A percentile compares a stretch with the other conserved stretches of the same genome.
Conservation (phyloP, 2,329 filamentous ascomycete genomes). For the Colletotrichum higginsianum region DNA sequence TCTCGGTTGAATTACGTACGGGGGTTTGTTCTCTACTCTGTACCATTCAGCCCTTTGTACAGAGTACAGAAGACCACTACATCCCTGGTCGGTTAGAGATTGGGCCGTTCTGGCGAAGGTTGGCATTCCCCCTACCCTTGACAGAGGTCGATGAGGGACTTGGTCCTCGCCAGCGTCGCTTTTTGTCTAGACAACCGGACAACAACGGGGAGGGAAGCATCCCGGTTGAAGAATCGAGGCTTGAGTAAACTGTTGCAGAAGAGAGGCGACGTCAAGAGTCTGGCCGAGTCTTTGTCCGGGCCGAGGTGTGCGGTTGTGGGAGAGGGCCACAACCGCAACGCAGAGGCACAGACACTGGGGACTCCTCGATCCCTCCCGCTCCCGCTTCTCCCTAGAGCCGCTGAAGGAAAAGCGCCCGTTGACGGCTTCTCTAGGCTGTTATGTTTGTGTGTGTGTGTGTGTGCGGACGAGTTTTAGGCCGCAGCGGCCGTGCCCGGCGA, state of each 20-base stretch:
- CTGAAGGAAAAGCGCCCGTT: conserved; percentile 16
- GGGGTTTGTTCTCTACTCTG: not conserved
- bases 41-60: not conserved
- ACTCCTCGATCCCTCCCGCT: conserved; percentile 6
- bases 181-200: conserved; percentile 22
- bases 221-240: not conserved
- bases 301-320: not conserved
- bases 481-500: conserved; percentile 4
- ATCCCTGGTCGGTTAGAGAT: conserved; percentile 21
- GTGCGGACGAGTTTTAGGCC: conserved; percentile 1
- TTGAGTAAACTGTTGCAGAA: not conserved
- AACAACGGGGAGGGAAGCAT: not conserved
- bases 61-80: not conserved
- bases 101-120: conserved; percentile 13
- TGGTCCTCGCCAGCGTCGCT: not conserved
- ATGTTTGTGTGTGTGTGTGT: not conserved
- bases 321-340: not conserved
- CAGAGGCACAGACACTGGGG: conserved; percentile 16
- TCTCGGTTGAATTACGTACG: conserved; percentile 26
- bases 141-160: not conserved
- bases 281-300: not conserved
- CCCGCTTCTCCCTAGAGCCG: conserved; percentile 18
- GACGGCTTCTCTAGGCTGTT: not conserved
- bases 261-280: not conserved
- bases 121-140: conserved; percentile 1